Conservation (phyloP, 805 yeast genomes). For the Pichia phayaonensis region DNA sequence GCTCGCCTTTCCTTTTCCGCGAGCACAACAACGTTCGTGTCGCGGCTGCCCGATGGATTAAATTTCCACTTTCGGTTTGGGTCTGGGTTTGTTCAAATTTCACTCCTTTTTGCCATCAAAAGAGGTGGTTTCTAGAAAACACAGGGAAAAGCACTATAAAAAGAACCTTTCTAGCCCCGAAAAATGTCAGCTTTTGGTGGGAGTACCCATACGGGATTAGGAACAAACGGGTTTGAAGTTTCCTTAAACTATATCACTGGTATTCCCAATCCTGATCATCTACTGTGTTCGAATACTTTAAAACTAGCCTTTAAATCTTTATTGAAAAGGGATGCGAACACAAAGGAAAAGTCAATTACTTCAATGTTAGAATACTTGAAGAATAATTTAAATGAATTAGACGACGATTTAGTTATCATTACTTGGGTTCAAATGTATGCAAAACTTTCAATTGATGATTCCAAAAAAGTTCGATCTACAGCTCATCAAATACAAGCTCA, state of each 20-base stretch:
- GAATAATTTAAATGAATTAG: conserved; percentile 19
- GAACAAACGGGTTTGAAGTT: conserved; percentile 40
- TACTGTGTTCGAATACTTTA: conserved; percentile 39
- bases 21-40: neutral
- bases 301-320: conserved; percentile 67
- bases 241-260: conserved; percentile 74
- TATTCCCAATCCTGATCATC: conserved; percentile 56
- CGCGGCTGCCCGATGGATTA: neutral
- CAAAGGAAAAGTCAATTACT: conserved; percentile 69
- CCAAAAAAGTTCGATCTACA: conserved; percentile 52
- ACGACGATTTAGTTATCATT: conserved; percentile 49
- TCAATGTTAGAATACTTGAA: conserved; percentile 40
- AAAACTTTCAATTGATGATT: conserved; percentile 64
- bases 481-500: conserved; percentile 61
- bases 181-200: conserved; percentile 5
- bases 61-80: neutral
- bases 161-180: no score
- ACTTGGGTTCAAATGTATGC: conserved; percentile 81
- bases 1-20: neutral
- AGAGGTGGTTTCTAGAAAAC: neutral
- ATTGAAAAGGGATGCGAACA: conserved; percentile 72
- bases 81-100: neutral
- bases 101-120: neutral
- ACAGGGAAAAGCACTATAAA: no score
- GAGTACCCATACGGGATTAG: conserved; percentile 21